These are phyloP conservation scores for Ustilago vetiveriae DNA, from an alignment of 1,284 basidiomycete genomes.

Conservation along the genomic window DNA sequence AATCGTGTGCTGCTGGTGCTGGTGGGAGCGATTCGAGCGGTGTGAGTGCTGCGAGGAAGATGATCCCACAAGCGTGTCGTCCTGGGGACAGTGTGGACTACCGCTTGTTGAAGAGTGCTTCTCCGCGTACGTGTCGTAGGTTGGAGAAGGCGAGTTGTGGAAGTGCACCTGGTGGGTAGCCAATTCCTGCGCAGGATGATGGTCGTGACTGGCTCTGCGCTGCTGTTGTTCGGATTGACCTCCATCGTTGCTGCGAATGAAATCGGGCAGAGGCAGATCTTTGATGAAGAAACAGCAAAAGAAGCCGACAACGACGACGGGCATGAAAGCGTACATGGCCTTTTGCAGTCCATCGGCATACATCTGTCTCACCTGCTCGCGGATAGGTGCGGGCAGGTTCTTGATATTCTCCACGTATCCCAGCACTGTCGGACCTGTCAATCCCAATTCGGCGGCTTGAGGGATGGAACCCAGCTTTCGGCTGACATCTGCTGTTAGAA, in stretches of 20 bases:
- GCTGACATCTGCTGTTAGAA: conserved; percentile 41
- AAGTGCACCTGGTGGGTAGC: not conserved
- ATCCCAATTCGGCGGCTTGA: conserved; percentile 28
- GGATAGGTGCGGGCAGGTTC: conserved; percentile 28
- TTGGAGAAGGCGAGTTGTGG: not conserved
- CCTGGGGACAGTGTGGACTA: conserved; percentile 6
- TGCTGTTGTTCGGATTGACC: not conserved
- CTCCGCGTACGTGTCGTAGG: not conserved
- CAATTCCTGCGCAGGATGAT: conserved; percentile 1
- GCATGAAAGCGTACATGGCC: conserved; percentile 40
- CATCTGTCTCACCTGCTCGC: conserved; percentile 27
- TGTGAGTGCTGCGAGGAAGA: not conserved
- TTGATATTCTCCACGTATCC: conserved; percentile 45
- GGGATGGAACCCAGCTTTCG: conserved; percentile 22
- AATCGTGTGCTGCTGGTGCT: conserved; percentile 2
- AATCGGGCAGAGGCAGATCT: conserved; percentile 51
- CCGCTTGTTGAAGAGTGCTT: not conserved
- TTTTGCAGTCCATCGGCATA: conserved; percentile 46
- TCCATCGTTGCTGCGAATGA: conserved; percentile 11
- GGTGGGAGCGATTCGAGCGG: not conserved
- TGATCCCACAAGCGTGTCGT: conserved; percentile 20
- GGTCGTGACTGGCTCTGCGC: too few relatives aligned
- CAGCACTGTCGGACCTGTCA: conserved; percentile 44
- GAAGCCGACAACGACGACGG: conserved; percentile 40
- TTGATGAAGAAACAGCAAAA: conserved; percentile 43